These are phyloP conservation scores for Artemisia annua DNA, from an alignment of 129 eudicot species.

Conservation along the genomic window DNA sequence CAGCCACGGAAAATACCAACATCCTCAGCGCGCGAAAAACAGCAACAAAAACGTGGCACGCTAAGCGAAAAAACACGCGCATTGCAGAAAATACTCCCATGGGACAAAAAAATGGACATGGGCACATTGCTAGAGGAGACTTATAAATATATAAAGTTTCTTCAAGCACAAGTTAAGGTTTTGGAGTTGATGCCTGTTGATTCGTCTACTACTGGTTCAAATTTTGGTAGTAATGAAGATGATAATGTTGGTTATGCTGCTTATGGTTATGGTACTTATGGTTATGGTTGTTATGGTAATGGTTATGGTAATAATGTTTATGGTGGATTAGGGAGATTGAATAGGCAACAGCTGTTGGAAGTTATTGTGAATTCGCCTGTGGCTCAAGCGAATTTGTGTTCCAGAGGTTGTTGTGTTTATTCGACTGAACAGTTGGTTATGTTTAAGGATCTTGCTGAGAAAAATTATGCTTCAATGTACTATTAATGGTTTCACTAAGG, in stretches of 20 bases:
- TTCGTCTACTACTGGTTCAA: background rate
- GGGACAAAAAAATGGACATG: conserved; percentile 53
- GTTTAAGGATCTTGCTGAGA: conserved; percentile 36
- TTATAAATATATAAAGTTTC: conserved; percentile 56
- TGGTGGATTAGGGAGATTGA: conserved; percentile 40
- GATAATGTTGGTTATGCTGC: too few species aligned
- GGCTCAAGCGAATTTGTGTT: conserved; percentile 46
- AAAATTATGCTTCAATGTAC: conserved; percentile 19
- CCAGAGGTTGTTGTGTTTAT: conserved; percentile 51
- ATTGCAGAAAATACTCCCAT: conserved; percentile 55
- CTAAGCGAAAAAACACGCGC: conserved; percentile 49
- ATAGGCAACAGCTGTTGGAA: conserved; percentile 62
- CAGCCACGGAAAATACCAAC: conserved; percentile 10
- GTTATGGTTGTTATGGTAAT: background rate
- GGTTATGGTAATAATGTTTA: conserved; percentile 18
- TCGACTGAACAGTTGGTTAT: conserved; percentile 50
- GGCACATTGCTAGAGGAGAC: conserved; percentile 60
- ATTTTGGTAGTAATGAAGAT: background rate
- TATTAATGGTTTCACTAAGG: too few species aligned
- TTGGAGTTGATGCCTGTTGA: conserved; percentile 54
- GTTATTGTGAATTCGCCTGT: conserved; percentile 61
- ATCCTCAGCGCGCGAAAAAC: background rate
- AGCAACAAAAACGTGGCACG: conserved; percentile 27
- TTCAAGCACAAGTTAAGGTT: conserved; percentile 52
- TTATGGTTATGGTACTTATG: too few species aligned